Base-by-base conservation (phyloP, 768 basidiomycete genomes). In the Russula ochroleuca region DNA sequence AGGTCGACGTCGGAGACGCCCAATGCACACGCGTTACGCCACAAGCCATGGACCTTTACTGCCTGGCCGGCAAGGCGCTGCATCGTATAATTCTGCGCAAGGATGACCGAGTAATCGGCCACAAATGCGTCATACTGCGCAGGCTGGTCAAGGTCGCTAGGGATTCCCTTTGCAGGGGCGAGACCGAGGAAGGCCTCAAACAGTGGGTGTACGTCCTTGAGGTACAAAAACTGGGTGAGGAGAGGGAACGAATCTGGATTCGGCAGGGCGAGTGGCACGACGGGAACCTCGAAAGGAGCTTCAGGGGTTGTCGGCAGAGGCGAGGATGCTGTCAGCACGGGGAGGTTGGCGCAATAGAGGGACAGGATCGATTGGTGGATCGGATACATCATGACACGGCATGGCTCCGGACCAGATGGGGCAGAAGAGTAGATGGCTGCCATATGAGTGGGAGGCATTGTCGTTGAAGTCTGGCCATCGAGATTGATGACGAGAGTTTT, bases 321-420 rank as follows among this genome's bases (percentile, higher is more conserved):
- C 69, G 60, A 4, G 76, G 64, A 68, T 10, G 77, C 67, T 0
- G 84, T 81, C 31, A 88, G 78, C 25, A 78, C 73, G 1, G 87
- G 84, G 7, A 92, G 78, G 48, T 81, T 78, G 19, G 88, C 75
- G 71, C 88, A 92, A 70, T 88, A 79, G 0, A 85, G 78, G 8
- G 86, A 86, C 59, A 92, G 79, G 48, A 92, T 78, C 57, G 90
- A 73, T 38, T 83, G 82, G 74, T 93, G 90, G 13, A 83, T 80
- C 5, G 91, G 85, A 67, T 81, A 85, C 57, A 92, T 52, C 33
- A 53, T 64, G 19, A 68, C 62, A 3, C 62, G 56, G 9, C 60
- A 59, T n/a, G 52, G 52, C 21, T 59, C 58, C 41, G 59, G 38
- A 11, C 33, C 28, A 23, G 68, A 54, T 5, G 67, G 54, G 1